These are phyloP conservation scores for Aspergillus biplanus DNA, from an alignment of 495 filamentous ascomycete species.

Conservation along the genomic window DNA sequence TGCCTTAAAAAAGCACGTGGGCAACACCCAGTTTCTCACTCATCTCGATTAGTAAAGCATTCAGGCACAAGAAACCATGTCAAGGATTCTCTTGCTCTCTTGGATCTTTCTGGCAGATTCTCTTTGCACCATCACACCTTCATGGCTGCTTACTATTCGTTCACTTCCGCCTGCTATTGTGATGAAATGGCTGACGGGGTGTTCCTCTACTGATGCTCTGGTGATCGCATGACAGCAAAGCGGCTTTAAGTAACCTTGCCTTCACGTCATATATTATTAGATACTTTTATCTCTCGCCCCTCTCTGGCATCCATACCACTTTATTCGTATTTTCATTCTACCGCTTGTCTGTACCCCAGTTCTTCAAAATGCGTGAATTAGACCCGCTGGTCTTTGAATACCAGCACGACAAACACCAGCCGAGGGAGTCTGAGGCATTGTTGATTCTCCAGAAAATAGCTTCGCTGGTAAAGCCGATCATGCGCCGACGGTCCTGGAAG, in stretches of 20 bases:
- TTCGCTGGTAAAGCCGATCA: constrained; percentile 92
- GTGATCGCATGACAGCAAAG: background rate
- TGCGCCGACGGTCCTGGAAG: constrained; percentile 82
- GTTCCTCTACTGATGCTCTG: background rate
- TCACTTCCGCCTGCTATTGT: background rate
- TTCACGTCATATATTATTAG: background rate
- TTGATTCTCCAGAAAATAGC: constrained; percentile 80
- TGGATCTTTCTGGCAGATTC: background rate
- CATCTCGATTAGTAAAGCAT: too few relatives aligned
- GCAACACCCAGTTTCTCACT: too few relatives aligned
- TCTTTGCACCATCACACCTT: background rate
- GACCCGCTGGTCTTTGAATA: constrained; percentile 76
- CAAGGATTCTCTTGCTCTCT: background rate
- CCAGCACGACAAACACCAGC: constrained; percentile 74
- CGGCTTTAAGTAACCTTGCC: background rate
- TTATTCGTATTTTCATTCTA: background rate
- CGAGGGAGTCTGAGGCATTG: constrained; percentile 78
- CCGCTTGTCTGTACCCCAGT: background rate
- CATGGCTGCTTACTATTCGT: background rate
- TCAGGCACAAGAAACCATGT: too few relatives aligned
- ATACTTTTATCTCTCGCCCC: background rate
- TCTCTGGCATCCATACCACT: background rate
- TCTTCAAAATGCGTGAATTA: constrained; percentile 57
- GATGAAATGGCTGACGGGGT: background rate
- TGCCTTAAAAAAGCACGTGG: too few relatives aligned